These are phyloP conservation scores for Mastigamoeba balamuthi DNA, from an alignment of 78 protist genomes.

Conservation along the genomic window DNA sequence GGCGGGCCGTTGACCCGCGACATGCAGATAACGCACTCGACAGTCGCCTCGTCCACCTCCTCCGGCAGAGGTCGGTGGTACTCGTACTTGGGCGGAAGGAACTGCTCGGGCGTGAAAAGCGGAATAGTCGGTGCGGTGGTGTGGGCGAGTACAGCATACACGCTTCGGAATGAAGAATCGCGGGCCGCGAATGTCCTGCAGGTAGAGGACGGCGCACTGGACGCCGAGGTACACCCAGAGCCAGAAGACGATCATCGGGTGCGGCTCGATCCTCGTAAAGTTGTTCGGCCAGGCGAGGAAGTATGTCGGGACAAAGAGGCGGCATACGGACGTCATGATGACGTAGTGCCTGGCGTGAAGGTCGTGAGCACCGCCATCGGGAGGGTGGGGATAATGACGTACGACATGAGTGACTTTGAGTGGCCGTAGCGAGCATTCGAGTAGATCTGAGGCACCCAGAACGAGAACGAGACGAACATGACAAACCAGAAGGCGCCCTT, in stretches of 20 bases:
- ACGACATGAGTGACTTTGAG: conserved; percentile 24
- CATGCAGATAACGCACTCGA: conserved; percentile 73
- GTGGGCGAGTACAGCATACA: conserved; percentile 4
- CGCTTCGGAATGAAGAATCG: conserved; percentile 60
- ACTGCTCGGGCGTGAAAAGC: background rate
- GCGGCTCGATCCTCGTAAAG: conserved; percentile 19
- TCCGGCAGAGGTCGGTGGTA: conserved; percentile 38
- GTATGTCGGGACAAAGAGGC: conserved; percentile 13
- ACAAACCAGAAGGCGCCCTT: conserved; percentile 14
- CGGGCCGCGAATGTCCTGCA: conserved; percentile 59
- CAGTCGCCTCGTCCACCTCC: conserved; percentile 11
- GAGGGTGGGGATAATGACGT: too few relatives aligned
- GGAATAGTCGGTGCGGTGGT: too few relatives aligned
- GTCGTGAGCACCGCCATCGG: too few relatives aligned
- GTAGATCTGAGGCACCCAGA: conserved; percentile 66
- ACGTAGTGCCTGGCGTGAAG: too few relatives aligned
- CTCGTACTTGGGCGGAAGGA: conserved; percentile 44
- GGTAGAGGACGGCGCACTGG: conserved; percentile 19
- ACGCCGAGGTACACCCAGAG: background rate
- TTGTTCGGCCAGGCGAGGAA: conserved; percentile 59
- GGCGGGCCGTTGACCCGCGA: conserved; percentile 18
- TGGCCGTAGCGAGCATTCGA: conserved; percentile 1
- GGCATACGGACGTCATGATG: too few relatives aligned
- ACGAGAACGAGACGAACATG: conserved; percentile 50
- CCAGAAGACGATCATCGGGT: background rate